Conservation (phyloP, 148 eudicot species). For the Spergularia marina region DNA sequence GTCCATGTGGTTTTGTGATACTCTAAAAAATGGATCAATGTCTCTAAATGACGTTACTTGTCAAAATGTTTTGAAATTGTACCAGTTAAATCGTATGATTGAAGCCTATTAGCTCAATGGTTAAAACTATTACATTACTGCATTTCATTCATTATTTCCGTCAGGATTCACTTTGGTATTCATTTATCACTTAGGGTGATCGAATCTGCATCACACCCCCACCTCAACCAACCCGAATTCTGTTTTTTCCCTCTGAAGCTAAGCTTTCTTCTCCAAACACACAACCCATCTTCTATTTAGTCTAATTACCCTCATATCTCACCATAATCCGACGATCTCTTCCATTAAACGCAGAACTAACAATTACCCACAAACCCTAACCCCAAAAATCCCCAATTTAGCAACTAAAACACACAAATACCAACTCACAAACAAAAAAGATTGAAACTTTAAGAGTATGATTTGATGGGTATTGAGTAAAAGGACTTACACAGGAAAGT, state of each 20-base stretch:
- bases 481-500: conserved; percentile 20
- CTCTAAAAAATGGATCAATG: too few relatives aligned
- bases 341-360: conserved; percentile 10
- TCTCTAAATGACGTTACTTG: too few relatives aligned
- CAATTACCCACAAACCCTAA: conserved; percentile 44
- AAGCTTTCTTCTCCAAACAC: conserved; percentile 53
- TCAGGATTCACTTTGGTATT: too few relatives aligned
- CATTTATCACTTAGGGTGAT: too few relatives aligned
- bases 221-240: conserved; percentile 12
- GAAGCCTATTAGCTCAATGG: too few relatives aligned
- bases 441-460: conserved; percentile 6
- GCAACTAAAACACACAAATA: conserved; percentile 23
- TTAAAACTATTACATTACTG: too few relatives aligned
- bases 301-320: conserved; percentile 42
- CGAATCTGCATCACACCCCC: not conserved
- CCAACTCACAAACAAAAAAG: conserved; percentile 20
- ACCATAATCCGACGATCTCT: conserved; percentile 39
- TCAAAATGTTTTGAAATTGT: too few relatives aligned
- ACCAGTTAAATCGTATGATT: too few relatives aligned
- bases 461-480: conserved; percentile 4
- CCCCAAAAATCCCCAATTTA: conserved; percentile 26
- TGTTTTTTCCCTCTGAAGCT: conserved; percentile 27
- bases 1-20: too few relatives aligned
- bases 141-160: too few relatives aligned
- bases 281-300: conserved; percentile 58